Percentiles rank a stretch among this genome's conserved stretches.
Conservation (phyloP, 331 rosid species). For the Rosa hybrid region DNA sequence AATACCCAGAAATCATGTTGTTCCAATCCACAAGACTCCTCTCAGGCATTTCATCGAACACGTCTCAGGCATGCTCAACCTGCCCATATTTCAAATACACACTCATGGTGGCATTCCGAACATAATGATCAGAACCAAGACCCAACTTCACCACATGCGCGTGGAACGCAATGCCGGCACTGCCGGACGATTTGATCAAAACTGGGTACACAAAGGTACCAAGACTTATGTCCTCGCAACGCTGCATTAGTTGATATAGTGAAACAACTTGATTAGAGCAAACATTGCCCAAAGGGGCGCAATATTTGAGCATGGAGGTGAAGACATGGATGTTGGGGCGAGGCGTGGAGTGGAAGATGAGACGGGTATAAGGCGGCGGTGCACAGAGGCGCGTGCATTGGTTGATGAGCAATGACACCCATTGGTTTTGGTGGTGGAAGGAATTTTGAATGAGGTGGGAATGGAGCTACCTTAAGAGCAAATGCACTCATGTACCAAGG, state of each 20-base stretch:
- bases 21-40: conserved; percentile 67
- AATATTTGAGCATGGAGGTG: conserved; percentile 56
- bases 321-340: conserved; percentile 41
- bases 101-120: conserved; percentile 51
- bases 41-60: conserved; percentile 60
- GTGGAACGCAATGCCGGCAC: conserved; percentile 45
- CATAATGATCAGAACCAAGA: conserved; percentile 39
- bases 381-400: conserved; percentile 61
- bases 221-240: conserved; percentile 19
- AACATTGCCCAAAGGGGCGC: conserved; percentile 35
- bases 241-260: conserved; percentile 43
- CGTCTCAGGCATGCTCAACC: conserved; percentile 43
- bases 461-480: conserved; percentile 38
- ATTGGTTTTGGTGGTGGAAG: conserved; percentile 47
- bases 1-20: conserved; percentile 55
- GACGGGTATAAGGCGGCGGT: conserved; percentile 42
- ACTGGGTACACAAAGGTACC: conserved; percentile 44
- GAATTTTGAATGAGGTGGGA: conserved; percentile 49
- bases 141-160: conserved; percentile 53
- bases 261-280: conserved; percentile 27
- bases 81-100: conserved; percentile 38
- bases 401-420: conserved; percentile 46
- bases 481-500: too few relatives aligned
- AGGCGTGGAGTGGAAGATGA: conserved; percentile 40
- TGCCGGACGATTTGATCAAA: conserved; percentile 50